These are phyloP conservation scores for Xylaria venustula DNA, from an alignment of 495 filamentous ascomycete genomes.

Conservation along the genomic window DNA sequence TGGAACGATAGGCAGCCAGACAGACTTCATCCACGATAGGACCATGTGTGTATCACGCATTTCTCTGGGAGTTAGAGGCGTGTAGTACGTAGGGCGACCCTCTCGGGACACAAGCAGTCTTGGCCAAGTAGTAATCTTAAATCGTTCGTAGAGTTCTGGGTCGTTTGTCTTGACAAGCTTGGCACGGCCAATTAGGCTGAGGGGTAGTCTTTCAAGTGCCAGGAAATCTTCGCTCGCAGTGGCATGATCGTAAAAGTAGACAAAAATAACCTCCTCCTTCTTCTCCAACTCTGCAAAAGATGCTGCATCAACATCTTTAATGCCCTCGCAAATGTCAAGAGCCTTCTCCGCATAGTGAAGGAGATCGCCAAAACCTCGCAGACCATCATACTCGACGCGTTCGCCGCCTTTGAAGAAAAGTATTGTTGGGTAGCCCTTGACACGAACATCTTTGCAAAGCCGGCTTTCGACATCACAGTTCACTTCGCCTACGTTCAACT, in stretches of 20 bases:
- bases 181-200: constrained; percentile 86
- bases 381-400: constrained; percentile 86
- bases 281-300: constrained; percentile 83
- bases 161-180: constrained; percentile 87
- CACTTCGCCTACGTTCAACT: constrained; percentile 90
- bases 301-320: constrained; percentile 74
- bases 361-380: constrained; percentile 90
- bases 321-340: constrained; percentile 69
- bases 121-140: constrained; percentile 95
- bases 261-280: constrained; percentile 90
- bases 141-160: constrained; percentile 66
- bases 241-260: constrained; percentile 96
- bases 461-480: constrained; percentile 84
- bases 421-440: constrained; percentile 82
- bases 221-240: constrained; percentile 88
- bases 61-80: constrained; percentile 74
- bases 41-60: constrained; percentile 85
- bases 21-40: constrained; percentile 88
- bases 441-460: constrained; percentile 83
- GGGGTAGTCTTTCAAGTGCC: constrained; percentile 79
- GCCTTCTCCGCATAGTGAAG: constrained; percentile 84
- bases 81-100: constrained; percentile 84
- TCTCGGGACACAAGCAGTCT: constrained; percentile 86
- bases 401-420: constrained; percentile 92
- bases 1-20: constrained; percentile 97